A percentile compares a stretch with the other conserved stretches of the same genome.
phyloP scores from a whole-genome alignment of 495 filamentous ascomycete genomes.

The Staphylotrichum longicolle region DNA sequence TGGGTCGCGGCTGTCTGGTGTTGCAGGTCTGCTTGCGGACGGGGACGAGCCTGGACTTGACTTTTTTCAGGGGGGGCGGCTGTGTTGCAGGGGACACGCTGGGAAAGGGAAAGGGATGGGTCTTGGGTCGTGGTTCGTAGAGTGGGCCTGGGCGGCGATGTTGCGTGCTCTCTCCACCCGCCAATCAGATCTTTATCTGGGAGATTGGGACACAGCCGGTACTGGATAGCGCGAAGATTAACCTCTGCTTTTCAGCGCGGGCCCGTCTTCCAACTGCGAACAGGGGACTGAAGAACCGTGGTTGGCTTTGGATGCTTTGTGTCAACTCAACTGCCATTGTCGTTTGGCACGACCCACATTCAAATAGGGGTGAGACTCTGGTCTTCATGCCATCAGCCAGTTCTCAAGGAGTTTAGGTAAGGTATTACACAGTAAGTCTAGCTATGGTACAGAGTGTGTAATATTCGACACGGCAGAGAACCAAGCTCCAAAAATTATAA shows the following conservation, averaged over 20 bases:
- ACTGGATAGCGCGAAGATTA: constrained; percentile 22
- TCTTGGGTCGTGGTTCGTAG: constrained; percentile 2
- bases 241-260: not conserved
- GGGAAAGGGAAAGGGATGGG: constrained; percentile 12
- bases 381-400: too few relatives aligned
- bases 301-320: too few relatives aligned
- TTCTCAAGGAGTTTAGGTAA: too few relatives aligned
- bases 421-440: too few relatives aligned
- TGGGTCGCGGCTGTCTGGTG: not conserved
- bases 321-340: too few relatives aligned
- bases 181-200: constrained; percentile 28
- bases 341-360: not conserved
- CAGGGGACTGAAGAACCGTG: not conserved
- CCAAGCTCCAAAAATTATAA: too few relatives aligned
- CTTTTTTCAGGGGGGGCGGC: constrained; percentile 18
- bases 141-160: constrained; percentile 4
- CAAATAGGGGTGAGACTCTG: too few relatives aligned
- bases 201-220: constrained; percentile 25
- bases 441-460: too few relatives aligned
- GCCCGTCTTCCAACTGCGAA: not conserved
- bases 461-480: too few relatives aligned
- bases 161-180: constrained; percentile 7
- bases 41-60: constrained; percentile 16
- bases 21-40: constrained; percentile 12
- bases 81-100: constrained; percentile 2